Base-by-base conservation (phyloP, 2,329 filamentous ascomycete genomes). In the Aspergillus persii region DNA sequence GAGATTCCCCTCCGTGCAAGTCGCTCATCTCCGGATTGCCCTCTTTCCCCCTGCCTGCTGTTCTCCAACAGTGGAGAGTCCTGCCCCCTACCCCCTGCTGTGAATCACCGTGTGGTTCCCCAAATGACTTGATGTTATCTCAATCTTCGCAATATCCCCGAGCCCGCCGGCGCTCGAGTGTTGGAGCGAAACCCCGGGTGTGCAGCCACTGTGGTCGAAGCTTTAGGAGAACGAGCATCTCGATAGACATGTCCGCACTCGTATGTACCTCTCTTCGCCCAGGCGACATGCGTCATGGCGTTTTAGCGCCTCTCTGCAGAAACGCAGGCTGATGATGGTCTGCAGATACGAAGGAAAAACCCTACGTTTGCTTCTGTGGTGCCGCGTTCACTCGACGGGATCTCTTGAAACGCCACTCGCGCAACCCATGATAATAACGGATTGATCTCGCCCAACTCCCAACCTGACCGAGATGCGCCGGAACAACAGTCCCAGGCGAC, bases 181-280 rank as follows among this genome's bases (percentile, higher is more conserved):
- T 63, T 60, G 69, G 62, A 58, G 66, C 67, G 59, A 73, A 71
- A 61, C 61, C 68, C 46, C 68, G 71, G 39, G 68, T 73, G 52
- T 74, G 71, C 61, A 55, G 66, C 48, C 71, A 74, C 64, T 74
- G 71, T 52, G 71, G 71, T 53, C 70, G 71, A 47, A 69, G 59
- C 27, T 74, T 74, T 62, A 66, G 71, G 53, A 68, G 71, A 27
- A 74, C 71, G 71, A 74, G 44, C 71, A 74, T 66, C 66, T 74
- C 50, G 71, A 74, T 68, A 70, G 71, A 36, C 71, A 74, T 64
- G 68, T 74, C 47, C 70, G 71, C 59, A 74, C 71, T 31, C 71
- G 71, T 74, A 69, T 66, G 70, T 59, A 15, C 23, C 26, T 18
- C n/a, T 47, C 11, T n/a, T 15, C 36, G 36, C 36, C 18, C 18